Base-by-base conservation (phyloP, 768 basidiomycete species). In the Trametes meyenii region DNA sequence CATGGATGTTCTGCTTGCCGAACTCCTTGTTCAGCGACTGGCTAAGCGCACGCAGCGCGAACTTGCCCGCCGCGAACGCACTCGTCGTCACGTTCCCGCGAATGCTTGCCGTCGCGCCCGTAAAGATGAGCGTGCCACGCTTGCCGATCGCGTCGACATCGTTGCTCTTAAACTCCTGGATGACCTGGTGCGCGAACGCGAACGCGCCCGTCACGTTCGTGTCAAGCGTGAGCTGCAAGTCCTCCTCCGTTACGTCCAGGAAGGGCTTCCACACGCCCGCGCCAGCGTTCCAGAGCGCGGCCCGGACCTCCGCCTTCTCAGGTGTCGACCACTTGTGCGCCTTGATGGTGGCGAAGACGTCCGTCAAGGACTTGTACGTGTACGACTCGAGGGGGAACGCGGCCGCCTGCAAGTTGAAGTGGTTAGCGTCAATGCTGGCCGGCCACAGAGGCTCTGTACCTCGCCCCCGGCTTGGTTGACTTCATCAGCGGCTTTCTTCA, bases 11-110 rank as follows among this genome's bases (percentile, higher is more conserved):
- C 65, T 79, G 68, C 61, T 73, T 74, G 35, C 77, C 78, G 53
- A 79, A 80, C 67, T 79, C 79, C 63, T 79, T 79, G 62, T 70
- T 73, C 38, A 79, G 55, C 49, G 76, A 77, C 68, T 80, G 79
- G 55, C 76, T 73, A 16, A 81, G 68, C n/a, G 76, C 75, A 3
- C 79, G 64, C 55, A 77, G 44, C 8, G 70, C 79, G 52, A 74
- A 75, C 67, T 79, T 80, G 45, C 77, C 75, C 26, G 77, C 75
- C 6, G 78, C 72, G 59, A 81, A 79, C 4, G 71, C 72, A 33
- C 76, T 72, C 11, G 78, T 78, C 10, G 64, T 69, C 23, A 70
- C 66, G 49, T 79, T 79, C 8, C 79, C 79, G 21, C 79, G 62
- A 46, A 71, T 36, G 24, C 76, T 73, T 1, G 79, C 78, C 5